phyloP scores from a whole-genome alignment of 129 eudicot species.

The Oenanthe sinensis region DNA sequence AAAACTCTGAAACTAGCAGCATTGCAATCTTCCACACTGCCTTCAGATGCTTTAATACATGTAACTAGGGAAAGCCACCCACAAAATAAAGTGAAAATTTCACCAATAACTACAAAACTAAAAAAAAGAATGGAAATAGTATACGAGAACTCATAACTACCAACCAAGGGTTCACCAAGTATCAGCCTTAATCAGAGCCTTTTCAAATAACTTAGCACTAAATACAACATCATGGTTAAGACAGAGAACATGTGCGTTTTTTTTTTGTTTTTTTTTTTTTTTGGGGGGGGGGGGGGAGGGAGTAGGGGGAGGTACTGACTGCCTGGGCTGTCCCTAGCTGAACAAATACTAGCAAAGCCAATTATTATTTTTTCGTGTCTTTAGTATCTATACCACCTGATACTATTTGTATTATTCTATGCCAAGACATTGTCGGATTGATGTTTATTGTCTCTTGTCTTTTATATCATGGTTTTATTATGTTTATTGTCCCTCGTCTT shows the following conservation, averaged over 20 bases:
- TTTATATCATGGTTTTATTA: neutral
- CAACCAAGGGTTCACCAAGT: no score
- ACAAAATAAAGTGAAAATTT: neutral
- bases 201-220: neutral
- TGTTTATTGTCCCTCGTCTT: neutral
- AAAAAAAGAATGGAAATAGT: neutral
- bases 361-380: neutral
- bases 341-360: neutral
- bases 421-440: no score
- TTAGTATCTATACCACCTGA: neutral
- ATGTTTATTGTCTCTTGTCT: neutral
- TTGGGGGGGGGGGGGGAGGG: neutral
- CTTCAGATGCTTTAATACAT: neutral
- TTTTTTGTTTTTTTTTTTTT: no score
- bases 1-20: constrained; percentile 5
- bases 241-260: neutral
- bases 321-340: neutral
- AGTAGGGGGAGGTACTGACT: neutral
- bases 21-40: neutral
- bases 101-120: neutral
- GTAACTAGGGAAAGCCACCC: neutral
- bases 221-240: neutral
- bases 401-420: neutral
- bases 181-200: neutral
- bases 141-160: neutral